Conservation (phyloP, 306 rosid genomes). For the Lotus japonicus region DNA sequence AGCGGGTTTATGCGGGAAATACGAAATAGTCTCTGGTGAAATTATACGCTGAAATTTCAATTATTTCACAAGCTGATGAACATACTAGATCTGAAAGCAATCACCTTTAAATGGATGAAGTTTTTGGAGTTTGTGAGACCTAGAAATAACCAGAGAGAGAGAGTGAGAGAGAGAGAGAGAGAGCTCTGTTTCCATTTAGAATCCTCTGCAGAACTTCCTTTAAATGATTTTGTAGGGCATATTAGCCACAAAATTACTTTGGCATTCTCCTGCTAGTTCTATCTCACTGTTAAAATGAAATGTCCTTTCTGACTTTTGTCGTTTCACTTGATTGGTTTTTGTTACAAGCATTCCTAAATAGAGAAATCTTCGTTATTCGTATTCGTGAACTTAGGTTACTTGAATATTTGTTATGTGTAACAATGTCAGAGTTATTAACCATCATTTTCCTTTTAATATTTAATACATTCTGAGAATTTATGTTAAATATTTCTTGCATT, state of each 20-base stretch:
- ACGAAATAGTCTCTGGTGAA: too few species aligned
- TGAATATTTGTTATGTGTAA: too few species aligned
- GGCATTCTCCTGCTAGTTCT: neutral
- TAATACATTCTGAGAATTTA: neutral
- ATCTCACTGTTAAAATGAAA: neutral
- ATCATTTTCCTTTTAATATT: too few species aligned
- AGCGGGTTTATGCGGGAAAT: too few species aligned
- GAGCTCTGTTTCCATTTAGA: neutral
- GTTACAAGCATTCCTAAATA: too few species aligned
- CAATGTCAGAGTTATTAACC: too few species aligned
- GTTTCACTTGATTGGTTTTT: neutral
- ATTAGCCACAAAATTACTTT: neutral
- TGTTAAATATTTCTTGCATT: neutral
- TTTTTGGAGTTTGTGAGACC: neutral
- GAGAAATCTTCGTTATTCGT: neutral
- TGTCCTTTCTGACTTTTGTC: neutral
- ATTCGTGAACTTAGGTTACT: too few species aligned
- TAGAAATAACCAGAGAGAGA: neutral
- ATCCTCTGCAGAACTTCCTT: neutral
- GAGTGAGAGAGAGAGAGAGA: neutral
- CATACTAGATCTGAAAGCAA: too few species aligned
- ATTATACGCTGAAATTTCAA: too few species aligned
- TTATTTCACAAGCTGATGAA: too few species aligned
- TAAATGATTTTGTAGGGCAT: neutral
- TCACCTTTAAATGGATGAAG: too few species aligned